Percentiles rank a stretch among this genome's conserved stretches.
Evolutionary conservation across 495 filamentous ascomycete species (phyloP).

Genomic region (Talaromyces thailandensis): DNA sequence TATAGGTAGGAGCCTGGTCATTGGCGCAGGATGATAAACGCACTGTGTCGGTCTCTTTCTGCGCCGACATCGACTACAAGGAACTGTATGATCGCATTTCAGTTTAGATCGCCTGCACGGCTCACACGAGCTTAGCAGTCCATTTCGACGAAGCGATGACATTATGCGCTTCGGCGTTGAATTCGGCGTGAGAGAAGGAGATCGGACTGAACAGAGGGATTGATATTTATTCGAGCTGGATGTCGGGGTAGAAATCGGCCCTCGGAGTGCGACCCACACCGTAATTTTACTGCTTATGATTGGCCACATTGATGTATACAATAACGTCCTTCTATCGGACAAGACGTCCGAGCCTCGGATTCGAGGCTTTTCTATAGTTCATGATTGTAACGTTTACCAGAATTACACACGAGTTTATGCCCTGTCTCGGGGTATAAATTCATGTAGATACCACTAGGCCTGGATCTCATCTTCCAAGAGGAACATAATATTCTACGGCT

Average conservation of each 20-base stretch:
- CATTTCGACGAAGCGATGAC: conserved; percentile 26
- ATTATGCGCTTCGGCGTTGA: background rate
- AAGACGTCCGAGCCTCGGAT: background rate
- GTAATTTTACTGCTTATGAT: background rate
- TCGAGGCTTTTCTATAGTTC: background rate
- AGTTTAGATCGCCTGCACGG: conserved; percentile 45
- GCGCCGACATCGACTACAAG: conserved; percentile 1
- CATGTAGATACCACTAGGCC: background rate
- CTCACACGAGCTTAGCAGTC: conserved; percentile 40
- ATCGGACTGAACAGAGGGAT: background rate
- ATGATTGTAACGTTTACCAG: background rate
- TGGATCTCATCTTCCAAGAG: background rate
- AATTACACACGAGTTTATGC: no score
- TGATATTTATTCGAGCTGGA: background rate
- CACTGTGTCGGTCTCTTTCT: conserved; percentile 1
- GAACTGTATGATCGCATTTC: conserved; percentile 31
- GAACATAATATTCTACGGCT: background rate
- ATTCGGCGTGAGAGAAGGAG: background rate
- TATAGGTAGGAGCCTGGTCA: conserved; percentile 14
- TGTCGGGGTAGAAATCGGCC: background rate
- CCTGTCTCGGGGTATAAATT: background rate
- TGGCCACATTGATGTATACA: background rate
- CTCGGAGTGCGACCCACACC: conserved; percentile 5
- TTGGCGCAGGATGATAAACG: conserved; percentile 9
- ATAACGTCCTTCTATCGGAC: background rate